These are phyloP conservation scores for Hyphodiscus sp. DNA, from an alignment of 2,329 filamentous ascomycete genomes.

Conservation along the genomic window DNA sequence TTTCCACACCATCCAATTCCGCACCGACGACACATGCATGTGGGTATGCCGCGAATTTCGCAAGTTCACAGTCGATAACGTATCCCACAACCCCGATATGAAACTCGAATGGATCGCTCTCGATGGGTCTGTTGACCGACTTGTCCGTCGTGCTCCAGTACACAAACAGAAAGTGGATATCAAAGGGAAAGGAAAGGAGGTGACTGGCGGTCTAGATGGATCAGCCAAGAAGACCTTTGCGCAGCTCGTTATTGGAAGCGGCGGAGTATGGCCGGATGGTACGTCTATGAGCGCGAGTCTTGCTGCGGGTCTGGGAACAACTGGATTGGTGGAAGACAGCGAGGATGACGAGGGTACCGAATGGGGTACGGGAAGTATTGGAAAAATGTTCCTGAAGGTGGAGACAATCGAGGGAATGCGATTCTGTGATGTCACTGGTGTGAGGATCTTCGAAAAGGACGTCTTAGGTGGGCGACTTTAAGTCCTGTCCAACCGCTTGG, in stretches of 20 bases:
- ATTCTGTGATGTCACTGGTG: conserved; percentile 41
- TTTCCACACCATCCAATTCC: conserved; percentile 48
- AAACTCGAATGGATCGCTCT: conserved; percentile 54
- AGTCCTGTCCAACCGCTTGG: conserved; percentile 7
- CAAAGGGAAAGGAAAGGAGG: conserved; percentile 33
- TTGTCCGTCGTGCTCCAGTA: conserved; percentile 33
- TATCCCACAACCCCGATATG: conserved; percentile 48
- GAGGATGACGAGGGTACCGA: conserved; percentile 30
- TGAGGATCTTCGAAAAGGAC: conserved; percentile 54
- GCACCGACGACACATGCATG: conserved; percentile 48
- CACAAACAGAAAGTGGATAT: conserved; percentile 23
- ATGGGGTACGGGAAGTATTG: conserved; percentile 14
- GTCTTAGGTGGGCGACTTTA: conserved; percentile 39
- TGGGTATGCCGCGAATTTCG: conserved; percentile 51
- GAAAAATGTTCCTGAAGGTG: conserved; percentile 27
- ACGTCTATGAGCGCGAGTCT: neutral
- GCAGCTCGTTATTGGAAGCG: conserved; percentile 3
- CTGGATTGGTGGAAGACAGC: conserved; percentile 4
- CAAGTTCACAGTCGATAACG: conserved; percentile 51
- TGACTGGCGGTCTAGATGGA: conserved; percentile 1
- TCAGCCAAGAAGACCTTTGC: conserved; percentile 1
- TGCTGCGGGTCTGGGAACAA: neutral
- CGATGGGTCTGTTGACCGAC: conserved; percentile 41
- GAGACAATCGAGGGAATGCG: conserved; percentile 35
- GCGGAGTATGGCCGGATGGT: conserved; percentile 6